Conservation (phyloP, 2,329 filamentous ascomycete genomes). For the Paecilomyces fulvus region DNA sequence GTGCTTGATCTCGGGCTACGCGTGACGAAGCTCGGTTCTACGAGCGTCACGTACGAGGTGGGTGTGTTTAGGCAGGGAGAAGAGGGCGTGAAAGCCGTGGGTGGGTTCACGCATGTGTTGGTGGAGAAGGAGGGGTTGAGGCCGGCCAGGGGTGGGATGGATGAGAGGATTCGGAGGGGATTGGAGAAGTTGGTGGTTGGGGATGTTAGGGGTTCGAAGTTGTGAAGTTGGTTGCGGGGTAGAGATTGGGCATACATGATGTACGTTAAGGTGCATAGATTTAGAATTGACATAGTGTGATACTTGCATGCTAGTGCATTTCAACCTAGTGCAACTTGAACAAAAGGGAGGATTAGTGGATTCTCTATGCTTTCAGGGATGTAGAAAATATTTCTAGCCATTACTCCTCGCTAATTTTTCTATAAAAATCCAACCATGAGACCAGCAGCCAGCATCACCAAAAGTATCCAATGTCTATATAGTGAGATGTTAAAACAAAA, state of each 20-base stretch:
- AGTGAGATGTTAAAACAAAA: background rate
- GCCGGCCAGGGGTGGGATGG: slow-evolving; percentile 50
- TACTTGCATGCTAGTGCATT: background rate
- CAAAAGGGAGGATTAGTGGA: background rate
- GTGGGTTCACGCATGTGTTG: slow-evolving; percentile 81
- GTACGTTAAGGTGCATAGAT: background rate
- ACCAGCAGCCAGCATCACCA: background rate
- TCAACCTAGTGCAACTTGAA: background rate
- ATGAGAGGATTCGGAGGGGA: slow-evolving; percentile 37
- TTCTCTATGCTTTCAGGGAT: background rate
- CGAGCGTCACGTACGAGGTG: slow-evolving; percentile 84
- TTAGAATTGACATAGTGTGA: background rate
- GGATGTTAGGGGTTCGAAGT: slow-evolving; percentile 13
- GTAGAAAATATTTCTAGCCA: background rate
- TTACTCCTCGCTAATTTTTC: background rate
- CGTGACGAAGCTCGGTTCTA: slow-evolving; percentile 74
- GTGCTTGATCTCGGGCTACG: slow-evolving; percentile 72
- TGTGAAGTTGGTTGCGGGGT: slow-evolving; percentile 13
- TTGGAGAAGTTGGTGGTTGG: slow-evolving; percentile 47
- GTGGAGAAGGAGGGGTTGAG: slow-evolving; percentile 65
- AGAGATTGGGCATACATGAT: background rate
- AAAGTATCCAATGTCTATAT: background rate
- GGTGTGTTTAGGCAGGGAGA: slow-evolving; percentile 71
- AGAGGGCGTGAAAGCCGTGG: slow-evolving; percentile 70
- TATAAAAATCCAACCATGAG: background rate